Base-by-base conservation (phyloP, 805 yeast species). In the Crinitomyces ghanaensis region DNA sequence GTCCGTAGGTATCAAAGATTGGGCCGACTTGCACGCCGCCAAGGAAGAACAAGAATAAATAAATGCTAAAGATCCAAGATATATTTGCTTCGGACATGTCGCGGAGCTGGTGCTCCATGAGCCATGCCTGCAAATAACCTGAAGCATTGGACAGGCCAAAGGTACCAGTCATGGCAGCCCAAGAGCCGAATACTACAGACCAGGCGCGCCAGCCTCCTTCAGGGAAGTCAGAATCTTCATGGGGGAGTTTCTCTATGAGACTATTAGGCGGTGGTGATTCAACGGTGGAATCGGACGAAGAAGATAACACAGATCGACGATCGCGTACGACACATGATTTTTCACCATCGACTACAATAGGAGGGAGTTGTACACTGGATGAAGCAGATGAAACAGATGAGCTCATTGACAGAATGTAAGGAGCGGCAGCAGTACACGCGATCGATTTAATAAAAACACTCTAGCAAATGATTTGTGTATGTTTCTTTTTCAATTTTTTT, bases 71-170 rank as follows among this genome's bases (percentile, higher is more conserved):
- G 37, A 79, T 69, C 91, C 88, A 80, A 1, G 82, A 72, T 4
- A 77, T 60, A 2, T 70, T 51, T 14, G 75, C 61, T 11, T 72
- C 60, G 11, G 66, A 50, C 15, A 62, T 51, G 21, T 60, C 42
- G 5, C 49, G 46, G 36, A 79, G 58, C 39, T 73, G 74, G 46
- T 76, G 67, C 12, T 54, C 51, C 3, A 70, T 56, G 2, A 78
- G 64, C 49, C 72, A 77, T 1, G 81, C 70, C 51, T 78, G 81
- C 25, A 78, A 62, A 1, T 75, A 77, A 35, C 85, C 84, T 8
- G 70, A 63, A 1, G 80, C 56, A 48, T 78, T 79, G 54, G 75
- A 62, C 19, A 79, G 42, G 1, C 93, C 93, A 48, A 77, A 70
- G 3, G 70, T 62, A 27, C 70, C 66, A 5, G 70, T 50, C 39